Percentiles rank a stretch among this genome's conserved stretches.
These are phyloP conservation scores for Clonostachys chloroleuca DNA, from an alignment of 2,329 filamentous ascomycete species.

Conservation along the genomic window DNA sequence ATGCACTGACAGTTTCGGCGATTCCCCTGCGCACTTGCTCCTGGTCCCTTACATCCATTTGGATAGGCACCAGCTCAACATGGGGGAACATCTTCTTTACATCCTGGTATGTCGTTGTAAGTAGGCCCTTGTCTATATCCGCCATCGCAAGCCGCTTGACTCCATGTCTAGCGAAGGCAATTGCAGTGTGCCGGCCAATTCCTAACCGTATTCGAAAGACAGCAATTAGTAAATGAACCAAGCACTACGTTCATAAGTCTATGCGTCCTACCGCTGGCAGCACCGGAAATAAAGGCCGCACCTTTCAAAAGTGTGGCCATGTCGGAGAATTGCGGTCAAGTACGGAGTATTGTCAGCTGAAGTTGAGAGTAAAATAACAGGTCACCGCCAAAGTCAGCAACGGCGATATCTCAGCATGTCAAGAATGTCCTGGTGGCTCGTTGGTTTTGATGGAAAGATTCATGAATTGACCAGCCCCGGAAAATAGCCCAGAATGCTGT, in stretches of 20 bases:
- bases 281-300: conserved; percentile 6
- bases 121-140: conserved; percentile 31
- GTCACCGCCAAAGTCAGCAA: too few relatives aligned
- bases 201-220: conserved; percentile 19
- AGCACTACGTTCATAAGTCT: too few relatives aligned
- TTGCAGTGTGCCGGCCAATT: conserved; percentile 41
- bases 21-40: conserved; percentile 36
- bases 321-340: neutral
- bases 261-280: conserved; percentile 3
- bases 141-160: conserved; percentile 38
- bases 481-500: too few relatives aligned
- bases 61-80: conserved; percentile 30
- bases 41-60: conserved; percentile 40
- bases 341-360: too few relatives aligned
- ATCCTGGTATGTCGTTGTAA: conserved; percentile 20
- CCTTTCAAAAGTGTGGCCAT: conserved; percentile 3
- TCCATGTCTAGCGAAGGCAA: conserved; percentile 41
- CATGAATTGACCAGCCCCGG: too few relatives aligned
- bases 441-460: too few relatives aligned
- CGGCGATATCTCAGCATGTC: too few relatives aligned
- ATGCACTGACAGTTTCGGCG: conserved; percentile 30
- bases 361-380: too few relatives aligned
- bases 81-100: conserved; percentile 29
- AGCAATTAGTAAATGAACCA: neutral
- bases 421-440: too few relatives aligned